Evolutionary conservation across 2,329 filamentous ascomycete species (phyloP).

Genomic region (Pleomassaria siparia): DNA sequence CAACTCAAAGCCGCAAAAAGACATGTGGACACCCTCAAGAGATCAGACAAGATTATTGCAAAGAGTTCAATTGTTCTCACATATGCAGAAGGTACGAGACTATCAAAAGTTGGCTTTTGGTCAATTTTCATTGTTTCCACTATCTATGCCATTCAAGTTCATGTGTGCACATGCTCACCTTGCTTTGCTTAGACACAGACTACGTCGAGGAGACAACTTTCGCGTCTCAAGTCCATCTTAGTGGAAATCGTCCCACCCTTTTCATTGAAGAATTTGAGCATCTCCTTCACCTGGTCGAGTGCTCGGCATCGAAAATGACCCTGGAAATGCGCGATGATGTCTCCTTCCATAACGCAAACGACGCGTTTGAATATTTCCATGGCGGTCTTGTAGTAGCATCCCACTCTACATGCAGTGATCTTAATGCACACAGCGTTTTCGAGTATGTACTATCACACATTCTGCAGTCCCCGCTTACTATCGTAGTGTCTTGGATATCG

Average conservation of each 20-base stretch:
- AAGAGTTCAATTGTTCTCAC: slow-evolving; percentile 3
- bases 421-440: slow-evolving; percentile 5
- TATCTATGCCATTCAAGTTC: background rate
- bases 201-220: background rate
- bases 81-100: slow-evolving; percentile 5
- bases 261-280: slow-evolving; percentile 9
- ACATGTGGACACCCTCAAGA: background rate
- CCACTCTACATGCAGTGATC: slow-evolving; percentile 6
- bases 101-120: too few relatives aligned
- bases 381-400: slow-evolving; percentile 4
- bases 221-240: slow-evolving; percentile 4
- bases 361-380: background rate
- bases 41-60: background rate
- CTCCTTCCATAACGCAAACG: background rate
- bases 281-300: slow-evolving; percentile 6
- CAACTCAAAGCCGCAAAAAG: slow-evolving; percentile 1
- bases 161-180: background rate
- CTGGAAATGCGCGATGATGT: background rate
- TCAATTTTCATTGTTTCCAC: background rate
- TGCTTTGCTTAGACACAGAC: background rate
- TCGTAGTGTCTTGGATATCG: background rate
- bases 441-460: background rate
- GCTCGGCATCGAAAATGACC: background rate
- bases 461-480: too few relatives aligned
- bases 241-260: slow-evolving; percentile 1